Evolutionary conservation across 2,329 filamentous ascomycete genomes (phyloP), one percentile per base, ranked within the genome.

Genomic region (Paecilomyces formosus): DNA sequence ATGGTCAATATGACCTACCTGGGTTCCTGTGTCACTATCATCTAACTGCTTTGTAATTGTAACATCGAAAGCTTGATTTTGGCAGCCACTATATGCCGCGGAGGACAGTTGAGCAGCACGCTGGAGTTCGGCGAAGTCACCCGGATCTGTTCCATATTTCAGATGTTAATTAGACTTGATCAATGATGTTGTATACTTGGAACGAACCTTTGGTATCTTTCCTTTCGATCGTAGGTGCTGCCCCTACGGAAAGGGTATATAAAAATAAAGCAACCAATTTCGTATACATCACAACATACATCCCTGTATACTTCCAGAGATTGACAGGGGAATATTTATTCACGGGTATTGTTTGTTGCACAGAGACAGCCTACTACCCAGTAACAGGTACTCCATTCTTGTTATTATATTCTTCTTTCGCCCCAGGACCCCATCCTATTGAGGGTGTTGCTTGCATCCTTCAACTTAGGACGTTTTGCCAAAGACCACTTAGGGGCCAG

Each of bases 71-170:
- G 69, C 69, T 8, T 55, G 61, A 15, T 62, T 63, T 7, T 30
- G 54, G 50, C 69, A 71, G 45, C 65, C 69, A 3, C 61, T 67
- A 54, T 71, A 70, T 1, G 68, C 67, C 45, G 68, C 69, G 6
- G 69, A 71, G 8, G 69, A 67, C 12, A 71, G 62, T 26, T 70
- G 52, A n/a, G 69, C 69, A 3, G 68, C 64, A 35, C 69, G 63
- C 9, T 64, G 63, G 21, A 71, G 58, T 31, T 64, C 62, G 12
- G 59, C 8, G 21, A 62, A 70, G 8, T 61, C 62, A 33, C 58
- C 53, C 9, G 62, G 8, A 35, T 63, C 67, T 68, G 18, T 28
- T 26, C n/a, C 8, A 35, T 26, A n/a, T 9, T 45, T 45, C 18
- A 18, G 39, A n/a, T 7, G 9, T 18, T 4, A 21, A 45, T 21